These are phyloP conservation scores for Trichoderma asperellum DNA, from an alignment of 2,329 filamentous ascomycete species.

Conservation along the genomic window DNA sequence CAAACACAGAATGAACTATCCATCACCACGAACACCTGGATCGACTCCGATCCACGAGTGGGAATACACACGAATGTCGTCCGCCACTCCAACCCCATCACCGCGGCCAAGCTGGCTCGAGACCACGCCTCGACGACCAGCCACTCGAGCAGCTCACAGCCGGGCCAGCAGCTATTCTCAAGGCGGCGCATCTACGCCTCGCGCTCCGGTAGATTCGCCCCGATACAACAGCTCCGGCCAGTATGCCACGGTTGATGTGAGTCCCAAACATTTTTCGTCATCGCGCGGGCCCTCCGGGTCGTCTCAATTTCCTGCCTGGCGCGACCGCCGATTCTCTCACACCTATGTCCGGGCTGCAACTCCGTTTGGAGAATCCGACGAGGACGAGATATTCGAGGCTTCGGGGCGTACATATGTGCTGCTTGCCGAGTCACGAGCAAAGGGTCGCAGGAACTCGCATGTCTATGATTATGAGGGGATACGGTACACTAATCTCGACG, in stretches of 20 bases:
- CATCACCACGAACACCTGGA: constrained; percentile 48
- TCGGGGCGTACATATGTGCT: constrained; percentile 58
- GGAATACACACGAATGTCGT: constrained; percentile 57
- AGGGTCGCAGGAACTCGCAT: constrained; percentile 40
- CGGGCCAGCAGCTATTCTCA: constrained; percentile 47
- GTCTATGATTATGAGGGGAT: constrained; percentile 54
- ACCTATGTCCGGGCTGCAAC: constrained; percentile 63
- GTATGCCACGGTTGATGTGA: constrained; percentile 70
- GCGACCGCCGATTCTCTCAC: constrained; percentile 61
- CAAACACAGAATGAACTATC: constrained; percentile 47
- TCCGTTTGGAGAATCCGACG: constrained; percentile 65
- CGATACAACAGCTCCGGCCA: constrained; percentile 65
- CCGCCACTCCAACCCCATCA: constrained; percentile 61
- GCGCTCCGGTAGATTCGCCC: constrained; percentile 58
- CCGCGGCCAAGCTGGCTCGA: constrained; percentile 57
- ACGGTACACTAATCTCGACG: constrained; percentile 62
- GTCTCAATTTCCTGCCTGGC: constrained; percentile 44
- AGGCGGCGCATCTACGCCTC: constrained; percentile 45
- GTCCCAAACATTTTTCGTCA: constrained; percentile 57
- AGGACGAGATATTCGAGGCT: constrained; percentile 63
- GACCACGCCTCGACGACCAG: constrained; percentile 56
- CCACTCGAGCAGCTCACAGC: constrained; percentile 53
- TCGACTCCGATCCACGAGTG: constrained; percentile 56
- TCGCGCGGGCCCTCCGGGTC: constrained; percentile 47
- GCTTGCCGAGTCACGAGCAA: constrained; percentile 52